Conservation (phyloP, 2,329 filamentous ascomycete genomes). For the Tricladium varicosporioides region DNA sequence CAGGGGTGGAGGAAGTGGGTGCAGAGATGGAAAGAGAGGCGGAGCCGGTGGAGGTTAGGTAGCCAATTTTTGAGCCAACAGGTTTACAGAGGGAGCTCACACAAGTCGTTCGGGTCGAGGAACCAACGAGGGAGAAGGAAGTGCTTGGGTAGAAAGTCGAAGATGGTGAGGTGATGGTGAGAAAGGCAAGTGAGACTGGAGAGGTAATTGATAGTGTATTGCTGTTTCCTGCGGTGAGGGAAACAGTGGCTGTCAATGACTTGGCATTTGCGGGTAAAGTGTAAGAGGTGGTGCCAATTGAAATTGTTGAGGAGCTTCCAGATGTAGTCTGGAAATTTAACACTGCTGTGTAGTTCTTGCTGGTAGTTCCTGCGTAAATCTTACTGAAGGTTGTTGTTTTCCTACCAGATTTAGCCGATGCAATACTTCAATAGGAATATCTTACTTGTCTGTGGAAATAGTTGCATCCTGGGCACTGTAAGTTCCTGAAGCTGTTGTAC, state of each 20-base stretch:
- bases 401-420: slow-evolving; percentile 6
- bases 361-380: slow-evolving; percentile 23
- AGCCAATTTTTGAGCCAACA: slow-evolving; percentile 24
- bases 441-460: slow-evolving; percentile 13
- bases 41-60: slow-evolving; percentile 16
- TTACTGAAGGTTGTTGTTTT: slow-evolving; percentile 19
- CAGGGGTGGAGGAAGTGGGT: slow-evolving; percentile 2
- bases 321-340: slow-evolving; percentile 16
- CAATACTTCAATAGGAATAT: not conserved
- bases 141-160: slow-evolving; percentile 44
- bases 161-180: slow-evolving; percentile 15
- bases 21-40: slow-evolving; percentile 15
- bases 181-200: not conserved
- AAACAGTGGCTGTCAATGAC: slow-evolving; percentile 11
- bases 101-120: slow-evolving; percentile 17
- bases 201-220: slow-evolving; percentile 22
- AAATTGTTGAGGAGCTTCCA: slow-evolving; percentile 8
- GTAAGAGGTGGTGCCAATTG: slow-evolving; percentile 13
- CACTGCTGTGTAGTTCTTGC: slow-evolving; percentile 18
- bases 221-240: slow-evolving; percentile 18
- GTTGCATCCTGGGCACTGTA: slow-evolving; percentile 21
- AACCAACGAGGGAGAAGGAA: slow-evolving; percentile 54
- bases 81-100: slow-evolving; percentile 20
- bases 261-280: slow-evolving; percentile 11
- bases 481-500: slow-evolving; percentile 11